Evolutionary conservation across 202 grass and related monocot species (phyloP), one percentile per base, ranked within the genome.

Genomic region (Musa balbisiana): DNA sequence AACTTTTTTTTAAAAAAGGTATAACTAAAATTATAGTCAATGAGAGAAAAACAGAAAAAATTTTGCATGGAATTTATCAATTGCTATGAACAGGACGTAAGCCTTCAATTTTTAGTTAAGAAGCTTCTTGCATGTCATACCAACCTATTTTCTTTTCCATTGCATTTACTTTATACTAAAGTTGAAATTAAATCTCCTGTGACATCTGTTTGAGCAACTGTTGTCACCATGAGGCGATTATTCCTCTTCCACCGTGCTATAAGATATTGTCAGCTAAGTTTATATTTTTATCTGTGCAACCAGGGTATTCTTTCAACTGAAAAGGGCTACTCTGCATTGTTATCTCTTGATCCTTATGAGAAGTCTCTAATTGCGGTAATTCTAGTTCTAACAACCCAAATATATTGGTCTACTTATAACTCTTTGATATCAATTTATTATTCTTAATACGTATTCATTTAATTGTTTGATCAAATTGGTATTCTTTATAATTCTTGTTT

Each of bases 251-350:
- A 25, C 23, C 79, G 15, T 69, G 54, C 56, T 51, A 59, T 53
- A 77, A 59, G 60, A 21, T 63, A 72, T 49, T 55, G 66, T 43
- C 11, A 82, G 63, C 83, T 26, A 80, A 76, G 50, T 43, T 43
- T 53, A 43, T 79, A 22, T 13, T 49, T 51, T 51, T 82, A 20
- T 17, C 17, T n/a, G 51, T 73, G 49, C 79, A 55, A 69, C 74
- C 85, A 97, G 93, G 93, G 93, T 20, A 84, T 97, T 87, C 93
- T 97, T 53, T 97, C 93, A 49, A 97, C 93, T 76, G 75, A 84
- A 50, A 93, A 78, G 80, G 90, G 93, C 16, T 83, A 87, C 56
- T 82, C 88, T 87, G 81, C 79, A 73, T 80, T 97, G 52, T 84
- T 81, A 65, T 75, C 63, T 69, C 82, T 97, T 73, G 86, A 91